These are phyloP conservation scores for Arabidopsis thaliana DNA, from an alignment of 345 rosid species.

Conservation along the genomic window TAIR10.1 NC_003071.7:1612501-1613000, in stretches of 20 bases:
- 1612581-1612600: slow-evolving; percentile 51
- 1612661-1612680: slow-evolving; percentile 55
- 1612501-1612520: slow-evolving; percentile 50
- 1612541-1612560: slow-evolving; percentile 40
- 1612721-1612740: slow-evolving; percentile 42
- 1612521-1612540: slow-evolving; percentile 48
- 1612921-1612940: slow-evolving; percentile 23
- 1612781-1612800: slow-evolving; percentile 83
- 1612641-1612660: slow-evolving; percentile 62
- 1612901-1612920: slow-evolving; percentile 47
- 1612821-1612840: slow-evolving; percentile 45
- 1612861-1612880: slow-evolving; percentile 70
- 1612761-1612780: slow-evolving; percentile 45
- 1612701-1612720: slow-evolving; percentile 45
- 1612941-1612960: slow-evolving; percentile 28
- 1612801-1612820: slow-evolving; percentile 59
- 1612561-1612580: slow-evolving; percentile 49
- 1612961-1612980: not conserved
- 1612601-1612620: slow-evolving; percentile 58
- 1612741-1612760: slow-evolving; percentile 36
- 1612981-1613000: slow-evolving; percentile 20
- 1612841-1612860: slow-evolving; percentile 70
- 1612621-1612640: slow-evolving; percentile 65
- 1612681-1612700: slow-evolving; percentile 41
- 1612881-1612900: slow-evolving; percentile 60